Base-by-base conservation (phyloP, 768 basidiomycete species). In the Scleroderma citrinum region DNA sequence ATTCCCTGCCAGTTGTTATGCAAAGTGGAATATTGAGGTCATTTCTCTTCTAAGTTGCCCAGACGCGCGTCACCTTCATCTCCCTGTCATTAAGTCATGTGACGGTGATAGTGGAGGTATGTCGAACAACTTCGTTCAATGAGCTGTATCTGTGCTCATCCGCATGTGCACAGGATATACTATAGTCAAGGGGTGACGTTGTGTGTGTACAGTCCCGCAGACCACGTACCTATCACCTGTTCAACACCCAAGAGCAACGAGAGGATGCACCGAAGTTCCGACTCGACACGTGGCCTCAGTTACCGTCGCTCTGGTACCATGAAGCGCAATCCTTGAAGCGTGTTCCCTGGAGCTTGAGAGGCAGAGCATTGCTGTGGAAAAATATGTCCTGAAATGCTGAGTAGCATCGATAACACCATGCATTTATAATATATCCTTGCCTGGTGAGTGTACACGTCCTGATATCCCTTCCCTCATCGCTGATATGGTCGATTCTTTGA, bases 281-380 rank as follows among this genome's bases (percentile, higher is more conserved):
- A 24, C 23, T 23, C 21, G 39, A 41, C 40, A 41, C 40, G 40
- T 41, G 40, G 21, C 40, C 23, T 23, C 40, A 24, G 24, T 41
- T 41, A 41, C 40, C 40, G 40, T 41, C 21, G 7, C 24, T 41
- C 16, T 16, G 40, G 23, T 41, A 26, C 23, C 10, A 24, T 41
- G 13, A 41, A 24, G 14, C 16, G 21, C 14, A 21, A 41, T 13
- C 24, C 24, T 41, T 26, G 24, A 35, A 36, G 35, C 46, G 20
- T 47, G 46, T 26, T 38, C 46, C 13, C 35, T 47, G 46, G 36
- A 38, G 36, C 36, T 37, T 37, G 35, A 23, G 35, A 23, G 35
- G 21, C 31, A 11, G 34, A 20, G 7, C 23, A 37, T 37, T 24
- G 37, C 21, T 47, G 26, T 37, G 35, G 34, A 26, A 47, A 37